phyloP scores from a whole-genome alignment of 192 early-diverging fungal species.

The Dispira simplex region DNA sequence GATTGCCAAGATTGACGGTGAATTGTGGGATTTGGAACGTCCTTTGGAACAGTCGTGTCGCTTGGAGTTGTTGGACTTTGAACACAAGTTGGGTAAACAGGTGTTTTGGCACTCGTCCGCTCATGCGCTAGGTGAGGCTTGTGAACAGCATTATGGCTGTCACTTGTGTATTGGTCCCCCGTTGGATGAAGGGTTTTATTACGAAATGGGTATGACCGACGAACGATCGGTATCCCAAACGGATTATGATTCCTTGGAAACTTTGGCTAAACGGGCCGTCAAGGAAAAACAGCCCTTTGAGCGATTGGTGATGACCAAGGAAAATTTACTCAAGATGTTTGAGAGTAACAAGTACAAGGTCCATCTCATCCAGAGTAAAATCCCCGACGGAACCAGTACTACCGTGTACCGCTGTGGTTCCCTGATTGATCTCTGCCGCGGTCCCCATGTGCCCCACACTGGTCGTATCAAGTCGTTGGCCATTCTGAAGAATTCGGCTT shows the following conservation, averaged over 20 bases:
- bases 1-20: conserved; percentile 89
- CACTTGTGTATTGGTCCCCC: conserved; percentile 96
- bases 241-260: conserved; percentile 81
- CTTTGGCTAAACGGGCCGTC: conserved; percentile 70
- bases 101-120: conserved; percentile 99
- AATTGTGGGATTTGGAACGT: conserved; percentile 76
- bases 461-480: conserved; percentile 85
- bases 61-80: conserved; percentile 90
- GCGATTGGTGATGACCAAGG: conserved; percentile 78
- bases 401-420: conserved; percentile 98
- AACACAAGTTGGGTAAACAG: conserved; percentile 75
- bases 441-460: conserved; percentile 92
- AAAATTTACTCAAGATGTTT: conserved; percentile 91
- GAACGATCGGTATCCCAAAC: conserved; percentile 52
- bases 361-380: conserved; percentile 80
- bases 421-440: conserved; percentile 91
- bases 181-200: conserved; percentile 90
- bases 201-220: conserved; percentile 69
- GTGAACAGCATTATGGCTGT: conserved; percentile 95
- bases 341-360: conserved; percentile 97
- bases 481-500: conserved; percentile 93
- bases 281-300: conserved; percentile 95
- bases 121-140: conserved; percentile 92
- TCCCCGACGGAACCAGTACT: conserved; percentile 83
- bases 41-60: conserved; percentile 66